Evolutionary conservation across 805 yeast genomes (phyloP).

Genomic region (Yarrowia sp.): DNA sequence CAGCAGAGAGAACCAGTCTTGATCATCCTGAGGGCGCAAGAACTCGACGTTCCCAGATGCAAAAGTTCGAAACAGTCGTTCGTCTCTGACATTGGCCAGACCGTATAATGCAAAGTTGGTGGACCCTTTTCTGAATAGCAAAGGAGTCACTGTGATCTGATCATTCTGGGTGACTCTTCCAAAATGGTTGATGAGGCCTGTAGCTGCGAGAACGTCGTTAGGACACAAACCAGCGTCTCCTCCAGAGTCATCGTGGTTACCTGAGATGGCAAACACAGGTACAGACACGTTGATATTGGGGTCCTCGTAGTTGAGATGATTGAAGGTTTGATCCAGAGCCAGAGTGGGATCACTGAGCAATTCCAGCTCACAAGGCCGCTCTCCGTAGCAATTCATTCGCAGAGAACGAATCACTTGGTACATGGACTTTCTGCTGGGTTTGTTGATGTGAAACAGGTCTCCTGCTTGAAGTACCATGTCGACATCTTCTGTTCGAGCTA

Average conservation of each 20-base stretch:
- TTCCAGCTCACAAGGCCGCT: conserved; percentile 85
- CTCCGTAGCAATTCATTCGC: conserved; percentile 78
- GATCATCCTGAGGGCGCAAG: conserved; percentile 65
- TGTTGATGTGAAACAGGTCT: conserved; percentile 88
- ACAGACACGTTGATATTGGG: conserved; percentile 86
- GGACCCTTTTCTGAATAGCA: conserved; percentile 79
- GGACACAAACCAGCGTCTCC: conserved; percentile 82
- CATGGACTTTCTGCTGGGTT: conserved; percentile 85
- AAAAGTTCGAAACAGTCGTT: conserved; percentile 80
- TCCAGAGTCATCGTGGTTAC: conserved; percentile 96
- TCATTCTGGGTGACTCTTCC: conserved; percentile 83
- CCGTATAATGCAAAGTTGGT: conserved; percentile 90
- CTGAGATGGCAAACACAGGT: conserved; percentile 91
- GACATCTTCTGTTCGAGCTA: conserved; percentile 74
- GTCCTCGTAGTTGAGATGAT: conserved; percentile 85
- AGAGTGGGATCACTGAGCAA: conserved; percentile 77
- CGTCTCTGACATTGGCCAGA: conserved; percentile 86
- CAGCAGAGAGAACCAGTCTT: conserved; percentile 81
- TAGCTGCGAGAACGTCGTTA: conserved; percentile 78
- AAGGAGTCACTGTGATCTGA: conserved; percentile 73
- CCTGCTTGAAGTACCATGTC: conserved; percentile 94
- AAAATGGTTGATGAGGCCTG: conserved; percentile 88
- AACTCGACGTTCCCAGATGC: conserved; percentile 81
- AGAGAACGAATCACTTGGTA: conserved; percentile 80
- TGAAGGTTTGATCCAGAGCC: conserved; percentile 58